Conservation (phyloP, 2,329 filamentous ascomycete genomes). For the Phialemonium atrogriseum region DNA sequence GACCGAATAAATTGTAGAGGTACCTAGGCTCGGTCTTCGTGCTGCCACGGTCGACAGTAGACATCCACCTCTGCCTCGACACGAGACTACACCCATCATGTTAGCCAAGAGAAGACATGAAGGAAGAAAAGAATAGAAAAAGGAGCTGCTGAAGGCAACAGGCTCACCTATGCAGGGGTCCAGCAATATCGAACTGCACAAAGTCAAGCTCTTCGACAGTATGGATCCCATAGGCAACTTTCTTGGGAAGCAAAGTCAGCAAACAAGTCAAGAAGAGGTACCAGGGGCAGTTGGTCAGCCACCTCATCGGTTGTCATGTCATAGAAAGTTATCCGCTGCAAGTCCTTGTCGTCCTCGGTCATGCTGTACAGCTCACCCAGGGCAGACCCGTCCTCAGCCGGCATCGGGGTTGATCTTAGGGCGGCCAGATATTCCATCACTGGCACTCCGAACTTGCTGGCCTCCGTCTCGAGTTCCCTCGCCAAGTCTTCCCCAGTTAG, state of each 20-base stretch:
- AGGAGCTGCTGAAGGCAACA: too few species aligned
- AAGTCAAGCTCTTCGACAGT: constrained; percentile 1
- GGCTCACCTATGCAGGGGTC: constrained; percentile 5
- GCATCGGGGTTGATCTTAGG: too few species aligned
- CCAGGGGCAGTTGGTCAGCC: too few species aligned
- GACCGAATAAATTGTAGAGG: constrained; percentile 7
- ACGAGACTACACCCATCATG: background rate
- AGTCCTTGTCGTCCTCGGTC: constrained; percentile 6
- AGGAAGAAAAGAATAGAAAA: background rate
- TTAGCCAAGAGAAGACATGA: too few species aligned
- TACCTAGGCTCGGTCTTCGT: constrained; percentile 1
- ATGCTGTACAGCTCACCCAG: background rate
- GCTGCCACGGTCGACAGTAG: background rate
- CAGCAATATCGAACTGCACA: constrained; percentile 1
- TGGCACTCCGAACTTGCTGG: too few species aligned
- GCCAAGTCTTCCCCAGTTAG: too few species aligned
- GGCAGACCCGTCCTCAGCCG: too few species aligned
- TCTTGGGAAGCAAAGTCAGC: constrained; percentile 1
- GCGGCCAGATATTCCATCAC: too few species aligned
- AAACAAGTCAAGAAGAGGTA: background rate
- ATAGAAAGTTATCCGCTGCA: constrained; percentile 5
- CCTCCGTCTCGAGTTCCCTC: too few species aligned
- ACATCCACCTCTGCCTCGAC: background rate
- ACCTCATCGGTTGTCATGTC: constrained; percentile 8
- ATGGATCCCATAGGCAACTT: constrained; percentile 3